These are phyloP conservation scores for Oemleria cerasiformis DNA, from an alignment of 306 rosid species.

Conservation along the genomic window DNA sequence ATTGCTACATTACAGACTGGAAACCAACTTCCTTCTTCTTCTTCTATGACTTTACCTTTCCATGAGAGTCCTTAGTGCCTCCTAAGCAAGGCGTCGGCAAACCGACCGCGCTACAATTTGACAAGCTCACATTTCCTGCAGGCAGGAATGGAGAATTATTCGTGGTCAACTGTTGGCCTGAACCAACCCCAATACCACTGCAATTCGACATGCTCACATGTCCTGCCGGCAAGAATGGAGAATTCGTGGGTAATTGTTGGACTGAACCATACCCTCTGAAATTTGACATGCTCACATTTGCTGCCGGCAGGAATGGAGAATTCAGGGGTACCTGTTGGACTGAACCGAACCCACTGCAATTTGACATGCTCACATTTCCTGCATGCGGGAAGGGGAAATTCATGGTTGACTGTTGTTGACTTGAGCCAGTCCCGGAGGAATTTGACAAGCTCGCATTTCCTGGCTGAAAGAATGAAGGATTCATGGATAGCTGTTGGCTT, in stretches of 20 bases:
- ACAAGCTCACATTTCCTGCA: conserved; percentile 27
- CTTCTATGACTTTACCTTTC: conserved; percentile 45
- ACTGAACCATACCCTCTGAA: conserved; percentile 27
- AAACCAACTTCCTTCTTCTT: neutral
- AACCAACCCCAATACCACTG: conserved; percentile 9
- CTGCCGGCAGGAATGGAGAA: conserved; percentile 37
- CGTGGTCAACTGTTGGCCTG: conserved; percentile 45
- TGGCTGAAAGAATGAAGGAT: conserved; percentile 19
- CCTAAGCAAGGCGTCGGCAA: conserved; percentile 39
- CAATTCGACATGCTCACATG: conserved; percentile 39
- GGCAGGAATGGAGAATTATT: conserved; percentile 39
- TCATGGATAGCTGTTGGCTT: conserved; percentile 41
- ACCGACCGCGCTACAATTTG: conserved; percentile 32
- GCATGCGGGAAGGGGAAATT: conserved; percentile 37
- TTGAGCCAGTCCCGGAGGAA: too few relatives aligned
- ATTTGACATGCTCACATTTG: conserved; percentile 33
- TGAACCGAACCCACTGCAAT: conserved; percentile 26
- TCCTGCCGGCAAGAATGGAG: conserved; percentile 37
- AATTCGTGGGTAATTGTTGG: conserved; percentile 39
- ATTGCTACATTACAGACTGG: conserved; percentile 2
- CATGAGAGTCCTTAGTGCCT: conserved; percentile 43
- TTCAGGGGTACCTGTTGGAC: conserved; percentile 42
- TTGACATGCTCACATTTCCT: conserved; percentile 33
- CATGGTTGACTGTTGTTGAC: conserved; percentile 34
- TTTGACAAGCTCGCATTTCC: too few relatives aligned